Evolutionary conservation across 345 rosid species (phyloP), one percentile per base, ranked within the genome.

Genomic region (Laguncularia racemosa): DNA sequence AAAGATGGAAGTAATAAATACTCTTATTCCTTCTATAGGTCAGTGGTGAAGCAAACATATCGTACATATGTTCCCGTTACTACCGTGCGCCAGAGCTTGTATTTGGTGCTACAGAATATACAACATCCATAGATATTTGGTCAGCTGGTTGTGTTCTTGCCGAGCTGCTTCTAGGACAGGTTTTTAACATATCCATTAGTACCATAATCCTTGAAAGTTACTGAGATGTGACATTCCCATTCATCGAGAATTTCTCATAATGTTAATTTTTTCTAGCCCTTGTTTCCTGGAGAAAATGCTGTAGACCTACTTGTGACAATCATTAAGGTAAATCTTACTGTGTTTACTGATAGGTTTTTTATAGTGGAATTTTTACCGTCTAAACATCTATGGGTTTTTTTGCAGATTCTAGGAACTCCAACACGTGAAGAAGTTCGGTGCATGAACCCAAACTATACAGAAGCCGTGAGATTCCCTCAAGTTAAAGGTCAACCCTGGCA

Each of bases 111-210:
- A 75, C 85, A 18, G 90, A 88, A 66, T 88, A 88, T 63, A 74
- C 96, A 58, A 76, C 88, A 26, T 81, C 96, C 14, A 81, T 88
- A 43, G 96, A 88, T 75, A 88, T 83, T 57, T 88, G 96, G 96
- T 88, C 96, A 21, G 93, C 90, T 67, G 96, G 96, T 58, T 88
- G 96, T 80, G 90, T 85, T 57, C 77, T 88, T 55, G 96, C 96
- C 12, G 96, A 88, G 80, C 92, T 88, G 56, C 91, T 88, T 53
- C 76, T 85, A 16, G 88, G 90, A 51, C 93, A 81, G 84, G 96
- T 83, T 17, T 51, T 4, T 60, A 20, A 58, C 60, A 46, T 43
- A 33, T 50, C 52, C 14, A 40, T 43, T 6, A 16, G 3, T 21
- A 19, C 43, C n/a, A 38, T 13, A 17, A 40, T 33, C 40, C 40